Evolutionary conservation across 1,284 basidiomycete species (phyloP), one percentile per base, ranked within the genome.

Genomic region (Trichosporon sp.): DNA sequence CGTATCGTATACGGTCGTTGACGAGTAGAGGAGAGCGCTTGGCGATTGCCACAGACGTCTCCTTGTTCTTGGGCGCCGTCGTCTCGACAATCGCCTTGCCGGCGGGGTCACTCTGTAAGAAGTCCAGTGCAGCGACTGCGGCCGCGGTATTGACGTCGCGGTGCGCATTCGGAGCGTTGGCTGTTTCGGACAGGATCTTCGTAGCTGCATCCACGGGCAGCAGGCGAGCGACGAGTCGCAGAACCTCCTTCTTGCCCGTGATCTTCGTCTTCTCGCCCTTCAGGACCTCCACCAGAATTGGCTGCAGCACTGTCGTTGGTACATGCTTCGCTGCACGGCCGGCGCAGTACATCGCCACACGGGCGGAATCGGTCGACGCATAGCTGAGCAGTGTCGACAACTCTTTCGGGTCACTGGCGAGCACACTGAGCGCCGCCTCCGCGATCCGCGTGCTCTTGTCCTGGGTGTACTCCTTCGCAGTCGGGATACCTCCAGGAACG

Each of bases 261-360:
- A 63, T 63, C 35, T 63, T 63, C 6, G 31, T 63, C 16, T 63
- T 63, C 16, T 63, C 21, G 2, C 32, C 59, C 4, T 11, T 21
- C 59, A 63, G n/a, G 16, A 19, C 59, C 5, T n/a, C 31, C 1
- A n/a, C n/a, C 59, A 63, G 35, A 32, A 63, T 35, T 2, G 59
- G 59, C 32, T 63, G 32, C 4, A 63, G 14, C 4, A 8, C 32
- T 19, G 59, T 35, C 6, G 59, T 63, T 11, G 59, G 59, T 12
- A 63, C 16, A 12, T 63, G 59, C 32, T 63, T 63, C 32, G 59
- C 59, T 4, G 59, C 59, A 5, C 59, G 59, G 16, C 59, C 59
- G 35, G 59, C 59, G 32, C 59, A 63, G 32, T n/a, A 63, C 59
- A 37, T 63, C 16, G 59, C 59, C 4, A 63, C 59, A 6, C 59